Evolutionary conservation across 164 flowering plant genomes (phyloP).

Genomic region (Vitis cinerea): DNA sequence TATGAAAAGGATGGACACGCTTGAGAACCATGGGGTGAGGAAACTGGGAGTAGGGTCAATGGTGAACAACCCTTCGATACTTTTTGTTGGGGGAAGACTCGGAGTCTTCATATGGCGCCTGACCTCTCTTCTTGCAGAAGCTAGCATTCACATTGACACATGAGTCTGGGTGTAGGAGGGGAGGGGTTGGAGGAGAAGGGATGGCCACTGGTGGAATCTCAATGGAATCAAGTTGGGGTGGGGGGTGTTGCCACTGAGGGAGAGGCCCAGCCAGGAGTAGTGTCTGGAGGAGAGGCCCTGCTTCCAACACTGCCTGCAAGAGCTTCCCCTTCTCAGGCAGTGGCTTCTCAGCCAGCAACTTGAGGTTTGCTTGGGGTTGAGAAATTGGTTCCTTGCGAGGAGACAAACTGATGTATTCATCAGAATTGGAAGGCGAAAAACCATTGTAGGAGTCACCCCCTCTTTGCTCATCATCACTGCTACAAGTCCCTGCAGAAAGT

Average conservation of each 20-base stretch:
- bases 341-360: conserved; percentile 20
- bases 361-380: background rate
- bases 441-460: conserved; percentile 5
- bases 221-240: conserved; percentile 32
- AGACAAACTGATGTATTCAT: conserved; percentile 1
- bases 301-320: conserved; percentile 40
- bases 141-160: conserved; percentile 1
- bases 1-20: conserved; percentile 16
- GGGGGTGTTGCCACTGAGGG: conserved; percentile 49
- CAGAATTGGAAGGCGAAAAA: conserved; percentile 1
- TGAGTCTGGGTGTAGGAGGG: conserved; percentile 6
- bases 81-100: conserved; percentile 19
- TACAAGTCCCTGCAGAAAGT: conserved; percentile 1
- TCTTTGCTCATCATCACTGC: conserved; percentile 20
- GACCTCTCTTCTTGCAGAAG: conserved; percentile 18
- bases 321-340: conserved; percentile 45
- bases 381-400: background rate
- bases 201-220: conserved; percentile 38
- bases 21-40: background rate
- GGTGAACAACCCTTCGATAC: conserved; percentile 10
- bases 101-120: conserved; percentile 8
- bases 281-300: conserved; percentile 41
- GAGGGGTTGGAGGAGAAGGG: conserved; percentile 4
- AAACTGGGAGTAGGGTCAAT: conserved; percentile 6
- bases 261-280: conserved; percentile 44